Base-by-base conservation (phyloP, 169 alveolate species). In the Plasmodium blacklocki region DNA sequence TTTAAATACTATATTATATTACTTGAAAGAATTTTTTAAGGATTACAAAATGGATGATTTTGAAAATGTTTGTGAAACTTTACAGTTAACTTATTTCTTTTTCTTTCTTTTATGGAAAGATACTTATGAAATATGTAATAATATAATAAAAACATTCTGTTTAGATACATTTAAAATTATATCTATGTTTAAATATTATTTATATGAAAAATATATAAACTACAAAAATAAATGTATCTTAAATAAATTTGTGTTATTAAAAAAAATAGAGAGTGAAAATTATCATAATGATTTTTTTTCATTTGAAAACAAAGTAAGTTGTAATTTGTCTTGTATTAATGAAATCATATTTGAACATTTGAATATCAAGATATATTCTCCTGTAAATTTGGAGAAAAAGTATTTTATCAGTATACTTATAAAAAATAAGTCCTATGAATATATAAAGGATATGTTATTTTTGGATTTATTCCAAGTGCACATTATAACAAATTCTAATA, bases 21-120 rank as follows among this genome's bases (percentile, higher is more conserved):
- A 49, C 59, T 83, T 83, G 72, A 83, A 68, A 58, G 91, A 83
- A 83, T 83, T 83, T 43, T 83, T 83, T 72, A 83, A 67, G 58
- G 91, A 83, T 2, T 72, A 83, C 68, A 49, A 72, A 47, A 26
- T 83, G 70, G 74, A 54, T 32, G 18, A 70, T 68, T 83, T 83
- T 83, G 85, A 83, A 72, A 83, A 83, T 63, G 52, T 78, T 7
- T 67, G 83, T 68, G 85, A 83, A 83, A 83, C 52, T 6, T 39
- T 83, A 47, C 85, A 68, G 50, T 68, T 72, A 12, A 83, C 91
- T 47, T 68, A 83, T 49, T 83, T 83, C 39, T 67, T 49, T 68
- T 83, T 83, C 70, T 83, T 83, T 49, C 68, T 83, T 68, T 70
- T 83, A 54, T 49, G 68, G 58, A 83, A 62, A 9, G 76, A 63